Base-by-base conservation (phyloP, 768 basidiomycete genomes). In the Psilocybe subaeruginosa region DNA sequence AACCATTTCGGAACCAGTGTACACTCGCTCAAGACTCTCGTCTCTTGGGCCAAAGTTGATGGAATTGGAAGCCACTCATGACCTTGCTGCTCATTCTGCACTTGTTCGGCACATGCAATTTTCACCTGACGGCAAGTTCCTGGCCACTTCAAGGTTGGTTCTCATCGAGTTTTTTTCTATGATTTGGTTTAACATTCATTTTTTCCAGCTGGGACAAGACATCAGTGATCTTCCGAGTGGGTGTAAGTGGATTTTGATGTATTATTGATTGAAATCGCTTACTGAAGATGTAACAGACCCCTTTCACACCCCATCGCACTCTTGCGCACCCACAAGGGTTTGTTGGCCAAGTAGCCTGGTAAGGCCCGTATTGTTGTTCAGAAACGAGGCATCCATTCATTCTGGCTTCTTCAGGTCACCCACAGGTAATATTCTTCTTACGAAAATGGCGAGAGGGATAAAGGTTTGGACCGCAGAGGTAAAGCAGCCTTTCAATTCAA, bases 341-440 rank as follows among this genome's bases (percentile, higher is more conserved):
- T 71, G 85, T 90, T 33, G 84, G 86, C 35, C 90, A 91, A 72
- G 90, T 91, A 33, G 89, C 88, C 31, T 92, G 90, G 89, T 87
- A 59, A 56, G 75, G 33, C 31, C 19, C 52, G 39, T 33, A 46
- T 41, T 47, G 2, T 9, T 29, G 16, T 49, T 8, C 11, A 23
- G 3, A 45, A 3, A 35, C 6, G n/a, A 27, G 41, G 31, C 51
- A 30, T 49, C 45, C 52, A 52, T 51, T 17, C 48, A 23, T 31
- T 59, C 33, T 54, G 33, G 43, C 5, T 41, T 31, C 9, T 43
- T 17, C 58, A 87, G 86, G 88, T 89, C 89, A 14, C 89, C 89
- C 0, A 81, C 78, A 35, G 89, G 90, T 14, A 79, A 80, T 53
- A 71, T 79, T 51, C 76, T 92, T 6, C 72, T 92, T 9, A 90